phyloP scores from a whole-genome alignment of 2,329 filamentous ascomycete species.

The Lachnellula subtilissima region DNA sequence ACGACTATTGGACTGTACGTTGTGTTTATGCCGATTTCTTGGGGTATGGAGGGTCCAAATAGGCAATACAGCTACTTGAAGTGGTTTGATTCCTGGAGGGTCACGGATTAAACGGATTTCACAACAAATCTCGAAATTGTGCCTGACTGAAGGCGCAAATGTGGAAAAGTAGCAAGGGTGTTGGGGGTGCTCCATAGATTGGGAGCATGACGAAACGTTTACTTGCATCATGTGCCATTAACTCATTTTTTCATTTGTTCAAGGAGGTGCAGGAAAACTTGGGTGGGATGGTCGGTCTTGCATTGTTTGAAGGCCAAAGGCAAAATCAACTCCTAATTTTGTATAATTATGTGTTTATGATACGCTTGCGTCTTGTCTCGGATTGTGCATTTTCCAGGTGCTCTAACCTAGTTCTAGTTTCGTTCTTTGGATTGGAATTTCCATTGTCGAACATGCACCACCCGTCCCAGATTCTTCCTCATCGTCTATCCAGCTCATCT shows the following conservation, averaged over 20 bases:
- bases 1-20: conserved; percentile 77
- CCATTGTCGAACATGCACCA: too few relatives aligned
- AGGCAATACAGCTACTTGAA: conserved; percentile 85
- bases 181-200: not conserved
- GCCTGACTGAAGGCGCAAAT: not conserved
- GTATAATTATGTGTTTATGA: conserved; percentile 3
- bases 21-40: conserved; percentile 89
- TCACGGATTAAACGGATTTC: conserved; percentile 26
- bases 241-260: conserved; percentile 17
- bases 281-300: conserved; percentile 7
- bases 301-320: conserved; percentile 7
- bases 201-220: conserved; percentile 1
- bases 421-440: too few relatives aligned
- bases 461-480: too few relatives aligned
- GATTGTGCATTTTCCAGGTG: too few relatives aligned
- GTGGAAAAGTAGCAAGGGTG: not conserved
- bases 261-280: not conserved
- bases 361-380: too few relatives aligned
- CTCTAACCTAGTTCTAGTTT: too few relatives aligned
- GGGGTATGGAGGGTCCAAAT: conserved; percentile 86
- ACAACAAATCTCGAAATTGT: not conserved
- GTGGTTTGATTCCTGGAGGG: conserved; percentile 81
- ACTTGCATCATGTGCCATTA: conserved; percentile 9
- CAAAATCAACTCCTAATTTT: conserved; percentile 21
- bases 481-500: too few relatives aligned